Conservation (phyloP, 768 basidiomycete genomes). For the Lactarius tabidus region DNA sequence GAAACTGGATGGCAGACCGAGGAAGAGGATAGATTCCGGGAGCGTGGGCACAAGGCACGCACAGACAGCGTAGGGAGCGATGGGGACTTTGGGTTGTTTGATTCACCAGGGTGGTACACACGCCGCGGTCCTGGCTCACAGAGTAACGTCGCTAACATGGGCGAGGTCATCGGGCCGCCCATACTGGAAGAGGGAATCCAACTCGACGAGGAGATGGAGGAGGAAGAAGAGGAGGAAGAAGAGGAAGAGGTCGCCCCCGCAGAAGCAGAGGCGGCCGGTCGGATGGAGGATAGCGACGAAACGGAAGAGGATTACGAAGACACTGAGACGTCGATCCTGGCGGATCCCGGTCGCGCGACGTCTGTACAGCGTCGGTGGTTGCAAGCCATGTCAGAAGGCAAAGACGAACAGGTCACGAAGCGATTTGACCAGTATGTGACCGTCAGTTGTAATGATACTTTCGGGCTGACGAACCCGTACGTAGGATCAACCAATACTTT, state of each 20-base stretch:
- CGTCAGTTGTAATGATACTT: not conserved
- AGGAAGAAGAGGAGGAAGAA: too few species aligned
- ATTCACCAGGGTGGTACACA: conserved; percentile 38
- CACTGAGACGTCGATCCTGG: conserved; percentile 62
- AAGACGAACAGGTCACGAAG: conserved; percentile 60
- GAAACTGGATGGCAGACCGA: conserved; percentile 36
- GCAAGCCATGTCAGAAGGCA: conserved; percentile 84
- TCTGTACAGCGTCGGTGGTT: conserved; percentile 79
- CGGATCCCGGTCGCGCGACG: conserved; percentile 78
- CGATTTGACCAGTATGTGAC: conserved; percentile 72
- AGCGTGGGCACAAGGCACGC: conserved; percentile 7
- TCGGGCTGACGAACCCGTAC: not conserved
- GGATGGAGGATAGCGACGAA: conserved; percentile 37
- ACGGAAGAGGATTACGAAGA: conserved; percentile 44
- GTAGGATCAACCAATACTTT: conserved; percentile 87
- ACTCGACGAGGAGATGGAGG: conserved; percentile 30
- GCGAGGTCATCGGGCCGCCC: conserved; percentile 36
- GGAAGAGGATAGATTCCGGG: conserved; percentile 18
- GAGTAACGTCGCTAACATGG: not conserved
- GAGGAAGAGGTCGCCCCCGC: conserved; percentile 28
- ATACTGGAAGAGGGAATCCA: conserved; percentile 34
- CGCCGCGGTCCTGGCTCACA: conserved; percentile 42
- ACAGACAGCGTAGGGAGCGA: conserved; percentile 12
- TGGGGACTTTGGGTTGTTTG: conserved; percentile 17
- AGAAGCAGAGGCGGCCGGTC: conserved; percentile 32